A percentile compares a stretch with the other conserved stretches of the same genome.
Evolutionary conservation across 306 rosid genomes (phyloP).

Genomic region (Abrus pulchellus): DNA sequence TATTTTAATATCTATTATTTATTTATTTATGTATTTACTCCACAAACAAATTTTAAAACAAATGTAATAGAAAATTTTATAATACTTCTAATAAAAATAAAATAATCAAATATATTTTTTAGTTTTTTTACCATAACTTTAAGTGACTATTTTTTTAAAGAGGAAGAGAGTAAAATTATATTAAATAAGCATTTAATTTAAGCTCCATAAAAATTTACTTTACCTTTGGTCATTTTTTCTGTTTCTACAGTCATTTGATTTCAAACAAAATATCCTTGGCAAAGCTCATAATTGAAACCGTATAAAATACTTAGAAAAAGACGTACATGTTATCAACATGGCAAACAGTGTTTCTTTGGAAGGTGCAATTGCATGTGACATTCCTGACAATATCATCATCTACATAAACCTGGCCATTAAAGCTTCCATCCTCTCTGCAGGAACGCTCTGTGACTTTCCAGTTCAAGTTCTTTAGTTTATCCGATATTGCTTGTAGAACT

Average conservation of each 20-base stretch:
- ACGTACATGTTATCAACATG: slow-evolving; percentile 67
- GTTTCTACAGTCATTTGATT: background rate
- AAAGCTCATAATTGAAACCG: background rate
- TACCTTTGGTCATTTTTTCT: background rate
- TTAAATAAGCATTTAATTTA: no score
- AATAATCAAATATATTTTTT: no score
- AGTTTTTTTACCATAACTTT: no score
- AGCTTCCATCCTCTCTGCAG: slow-evolving; percentile 52
- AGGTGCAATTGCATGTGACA: slow-evolving; percentile 68
- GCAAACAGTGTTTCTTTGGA: slow-evolving; percentile 53
- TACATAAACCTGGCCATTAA: background rate
- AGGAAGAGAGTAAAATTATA: no score
- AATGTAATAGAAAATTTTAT: no score
- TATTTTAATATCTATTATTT: no score
- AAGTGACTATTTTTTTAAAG: no score
- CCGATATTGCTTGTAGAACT: slow-evolving; percentile 61
- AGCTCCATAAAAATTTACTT: no score
- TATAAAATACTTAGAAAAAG: background rate
- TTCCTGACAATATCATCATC: slow-evolving; percentile 8
- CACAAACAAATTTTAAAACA: no score
- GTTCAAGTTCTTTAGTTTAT: slow-evolving; percentile 49
- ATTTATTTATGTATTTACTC: no score
- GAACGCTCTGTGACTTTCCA: slow-evolving; percentile 68
- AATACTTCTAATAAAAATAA: no score
- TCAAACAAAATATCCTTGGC: background rate